Evolutionary conservation across 2,329 filamentous ascomycete species (phyloP), one percentile per base, ranked within the genome.

Genomic region (Talaromyces sp.): DNA sequence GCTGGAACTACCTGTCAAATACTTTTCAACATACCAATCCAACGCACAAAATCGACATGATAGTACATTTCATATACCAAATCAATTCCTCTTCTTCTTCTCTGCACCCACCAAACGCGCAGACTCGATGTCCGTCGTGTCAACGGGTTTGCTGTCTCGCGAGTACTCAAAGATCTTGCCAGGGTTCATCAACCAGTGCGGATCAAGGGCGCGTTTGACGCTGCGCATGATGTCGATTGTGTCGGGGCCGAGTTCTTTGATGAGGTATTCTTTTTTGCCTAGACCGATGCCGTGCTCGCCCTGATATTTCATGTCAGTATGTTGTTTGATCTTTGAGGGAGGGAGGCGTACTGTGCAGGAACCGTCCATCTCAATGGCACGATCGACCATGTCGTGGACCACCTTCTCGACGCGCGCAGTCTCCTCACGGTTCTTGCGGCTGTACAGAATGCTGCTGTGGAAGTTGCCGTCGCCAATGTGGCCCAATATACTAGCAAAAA

Each of bases 391-490:
- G 71, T 92, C 89, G 74, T 93, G 88, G 56, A 97, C 92, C 69
- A 91, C 92, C 63, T 83, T 85, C 75, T 95, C 91, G 1, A 95
- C 92, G 70, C 90, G 91, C 49, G 85, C 88, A 64, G 85, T 85
- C 78, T 97, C 91, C 29, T 83, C 86, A 2, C 86, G 84, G 64
- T 93, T 83, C 27, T 82, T 84, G 29, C 86, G 85, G 77, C 95
- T 87, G 76, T 96, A 97, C 79, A 97, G 89, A 78, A 97, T 95
- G 74, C 90, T 91, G 75, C 93, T 89, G 76, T 97, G 93, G 80
- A 97, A 97, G 77, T 97, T 97, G 43, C 93, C 93, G 74, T 97
- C 93, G 13, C 93, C 93, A 65, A 97, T 90, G 73, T 97, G 93
- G 2, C 93, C 93, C 3, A 97, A 82, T 31, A 96, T 91, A 72